phyloP scores from a whole-genome alignment of 129 eudicot genomes.

The Chrysanthemum seticuspe region DNA sequence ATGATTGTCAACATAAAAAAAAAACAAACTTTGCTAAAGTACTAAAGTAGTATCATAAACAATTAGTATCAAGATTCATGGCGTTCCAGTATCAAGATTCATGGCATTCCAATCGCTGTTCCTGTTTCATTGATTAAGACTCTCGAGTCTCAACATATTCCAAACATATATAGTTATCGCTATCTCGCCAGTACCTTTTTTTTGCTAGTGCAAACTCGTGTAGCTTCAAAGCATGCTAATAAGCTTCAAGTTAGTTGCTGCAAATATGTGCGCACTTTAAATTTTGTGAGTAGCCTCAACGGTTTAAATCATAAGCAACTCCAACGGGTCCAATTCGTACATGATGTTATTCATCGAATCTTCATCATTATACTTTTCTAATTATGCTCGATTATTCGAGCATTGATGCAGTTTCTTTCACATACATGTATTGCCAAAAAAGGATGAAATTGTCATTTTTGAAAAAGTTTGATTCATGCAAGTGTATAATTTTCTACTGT shows the following conservation, averaged over 20 bases:
- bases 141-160: not conserved
- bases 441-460: not conserved
- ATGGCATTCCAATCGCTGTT: not conserved
- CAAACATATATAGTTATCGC: not conserved
- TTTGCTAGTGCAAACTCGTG: not conserved
- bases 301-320: not conserved
- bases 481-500: conserved; percentile 19
- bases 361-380: conserved; percentile 5
- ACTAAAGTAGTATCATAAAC: not conserved
- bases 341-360: conserved; percentile 8
- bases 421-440: conserved; percentile 11
- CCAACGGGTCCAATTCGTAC: not conserved
- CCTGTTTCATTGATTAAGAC: not conserved
- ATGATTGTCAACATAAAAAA: conserved; percentile 13
- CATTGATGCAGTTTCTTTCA: conserved; percentile 16
- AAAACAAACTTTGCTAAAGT: conserved; percentile 3
- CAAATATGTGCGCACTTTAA: not conserved
- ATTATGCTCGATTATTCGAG: conserved; percentile 1
- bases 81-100: not conserved
- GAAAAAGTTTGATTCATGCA: conserved; percentile 18
- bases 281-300: not conserved
- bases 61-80: not conserved
- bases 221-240: not conserved
- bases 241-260: not conserved
- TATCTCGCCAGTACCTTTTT: not conserved